These are phyloP conservation scores for Kodamaea kakaduensis DNA, from an alignment of 805 yeast genomes.

Conservation along the genomic window DNA sequence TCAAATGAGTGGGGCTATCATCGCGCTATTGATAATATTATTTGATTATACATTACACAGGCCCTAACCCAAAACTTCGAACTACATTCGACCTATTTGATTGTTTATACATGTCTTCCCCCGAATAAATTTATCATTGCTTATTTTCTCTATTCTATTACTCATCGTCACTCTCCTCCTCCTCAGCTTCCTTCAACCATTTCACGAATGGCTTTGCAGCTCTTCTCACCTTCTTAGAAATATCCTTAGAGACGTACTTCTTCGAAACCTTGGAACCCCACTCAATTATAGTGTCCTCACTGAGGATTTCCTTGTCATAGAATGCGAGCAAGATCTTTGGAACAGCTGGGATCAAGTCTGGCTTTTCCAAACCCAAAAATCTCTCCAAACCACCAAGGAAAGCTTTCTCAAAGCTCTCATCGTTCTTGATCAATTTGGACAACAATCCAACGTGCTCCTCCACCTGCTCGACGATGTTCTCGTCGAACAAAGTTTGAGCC, in stretches of 20 bases:
- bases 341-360: conserved; percentile 59
- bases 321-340: conserved; percentile 80
- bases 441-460: conserved; percentile 78
- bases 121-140: no score
- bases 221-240: conserved; percentile 88
- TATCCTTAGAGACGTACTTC: conserved; percentile 89
- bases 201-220: conserved; percentile 94
- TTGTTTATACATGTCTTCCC: no score
- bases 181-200: conserved; percentile 94
- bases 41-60: no score
- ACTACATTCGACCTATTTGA: no score
- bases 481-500: conserved; percentile 85
- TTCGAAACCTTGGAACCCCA: conserved; percentile 93
- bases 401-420: conserved; percentile 72
- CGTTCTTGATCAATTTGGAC: conserved; percentile 63
- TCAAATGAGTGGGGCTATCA: no score
- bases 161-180: conserved; percentile 61
- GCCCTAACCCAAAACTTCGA: no score
- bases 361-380: conserved; percentile 77
- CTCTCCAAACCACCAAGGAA: conserved; percentile 96
- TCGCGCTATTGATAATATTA: no score
- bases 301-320: conserved; percentile 77
- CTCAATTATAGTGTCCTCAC: conserved; percentile 73
- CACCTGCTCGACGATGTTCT: conserved; percentile 68
- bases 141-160: no score